These are phyloP conservation scores for Bondarzewia mesenterica DNA, from an alignment of 1,284 basidiomycete genomes.

Conservation along the genomic window DNA sequence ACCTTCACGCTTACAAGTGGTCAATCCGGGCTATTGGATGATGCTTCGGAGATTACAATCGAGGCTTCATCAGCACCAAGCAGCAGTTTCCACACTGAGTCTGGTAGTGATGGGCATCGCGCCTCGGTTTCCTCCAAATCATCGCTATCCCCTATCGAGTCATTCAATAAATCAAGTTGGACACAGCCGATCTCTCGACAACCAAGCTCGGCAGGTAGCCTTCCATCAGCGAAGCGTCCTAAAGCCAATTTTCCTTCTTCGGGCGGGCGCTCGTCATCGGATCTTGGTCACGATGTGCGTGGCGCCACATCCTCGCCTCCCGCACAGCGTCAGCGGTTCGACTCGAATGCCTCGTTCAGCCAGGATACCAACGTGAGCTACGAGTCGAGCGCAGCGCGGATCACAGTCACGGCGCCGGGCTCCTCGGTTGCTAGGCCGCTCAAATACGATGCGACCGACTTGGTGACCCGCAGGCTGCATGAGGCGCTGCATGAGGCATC, in stretches of 20 bases:
- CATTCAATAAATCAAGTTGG: no score
- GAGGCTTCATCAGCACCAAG: constrained; percentile 5
- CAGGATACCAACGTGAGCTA: constrained; percentile 9
- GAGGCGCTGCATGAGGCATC: constrained; percentile 59
- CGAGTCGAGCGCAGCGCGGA: constrained; percentile 20
- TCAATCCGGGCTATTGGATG: neutral
- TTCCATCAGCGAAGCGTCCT: neutral
- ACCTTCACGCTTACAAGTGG: constrained; percentile 1
- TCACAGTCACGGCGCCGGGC: constrained; percentile 39
- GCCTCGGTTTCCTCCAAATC: constrained; percentile 1
- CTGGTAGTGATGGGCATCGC: constrained; percentile 3
- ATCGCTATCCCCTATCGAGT: neutral
- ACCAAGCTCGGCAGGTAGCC: neutral
- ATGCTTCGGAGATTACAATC: constrained; percentile 6
- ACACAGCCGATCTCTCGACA: neutral
- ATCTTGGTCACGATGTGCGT: constrained; percentile 1
- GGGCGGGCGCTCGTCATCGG: constrained; percentile 6
- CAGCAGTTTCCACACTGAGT: constrained; percentile 4
- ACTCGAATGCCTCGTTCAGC: constrained; percentile 14
- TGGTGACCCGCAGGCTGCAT: constrained; percentile 44
- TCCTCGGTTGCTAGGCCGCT: constrained; percentile 21
- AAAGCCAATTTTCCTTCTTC: neutral
- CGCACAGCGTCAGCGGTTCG: constrained; percentile 12
- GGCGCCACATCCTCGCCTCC: neutral
- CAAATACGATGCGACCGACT: constrained; percentile 34